Evolutionary conservation across 805 yeast genomes (phyloP).

Genomic region (Cyberlindnera xishuangbannaensis): DNA sequence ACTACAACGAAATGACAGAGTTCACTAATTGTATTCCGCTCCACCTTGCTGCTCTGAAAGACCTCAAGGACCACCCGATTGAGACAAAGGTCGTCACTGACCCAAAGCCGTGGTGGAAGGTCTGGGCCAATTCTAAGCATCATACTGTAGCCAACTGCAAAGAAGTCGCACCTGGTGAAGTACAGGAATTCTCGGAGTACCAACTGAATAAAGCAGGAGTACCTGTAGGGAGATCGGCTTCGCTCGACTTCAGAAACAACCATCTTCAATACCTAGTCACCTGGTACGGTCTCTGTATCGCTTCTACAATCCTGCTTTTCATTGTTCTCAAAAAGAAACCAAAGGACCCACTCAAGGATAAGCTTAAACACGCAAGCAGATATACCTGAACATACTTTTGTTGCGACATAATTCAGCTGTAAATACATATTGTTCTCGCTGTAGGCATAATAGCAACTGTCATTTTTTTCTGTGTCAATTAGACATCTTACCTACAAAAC

Average conservation of each 20-base stretch:
- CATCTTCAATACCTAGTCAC: constrained; percentile 90
- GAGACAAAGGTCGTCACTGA: constrained; percentile 30
- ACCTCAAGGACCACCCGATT: constrained; percentile 54
- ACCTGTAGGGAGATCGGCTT: constrained; percentile 82
- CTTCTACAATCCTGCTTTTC: constrained; percentile 63
- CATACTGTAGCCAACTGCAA: constrained; percentile 8
- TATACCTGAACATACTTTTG: constrained; percentile 26
- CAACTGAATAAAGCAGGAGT: constrained; percentile 79
- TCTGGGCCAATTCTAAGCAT: constrained; percentile 17
- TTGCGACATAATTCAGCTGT: no score
- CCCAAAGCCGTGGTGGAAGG: constrained; percentile 26
- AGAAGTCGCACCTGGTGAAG: constrained; percentile 7
- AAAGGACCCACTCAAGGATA: constrained; percentile 38
- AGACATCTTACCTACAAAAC: neutral
- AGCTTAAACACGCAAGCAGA: constrained; percentile 43
- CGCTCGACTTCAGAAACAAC: constrained; percentile 76
- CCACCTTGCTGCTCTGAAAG: constrained; percentile 68
- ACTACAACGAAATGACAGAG: constrained; percentile 73
- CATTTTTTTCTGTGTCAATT: no score
- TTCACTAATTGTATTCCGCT: constrained; percentile 64
- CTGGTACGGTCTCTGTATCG: constrained; percentile 85
- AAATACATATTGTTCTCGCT: constrained; percentile 3
- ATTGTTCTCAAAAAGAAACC: constrained; percentile 42
- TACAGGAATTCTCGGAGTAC: constrained; percentile 41
- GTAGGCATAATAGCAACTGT: no score